phyloP scores from a whole-genome alignment of 768 basidiomycete species.

The Gelatoporia subvermispora region DNA sequence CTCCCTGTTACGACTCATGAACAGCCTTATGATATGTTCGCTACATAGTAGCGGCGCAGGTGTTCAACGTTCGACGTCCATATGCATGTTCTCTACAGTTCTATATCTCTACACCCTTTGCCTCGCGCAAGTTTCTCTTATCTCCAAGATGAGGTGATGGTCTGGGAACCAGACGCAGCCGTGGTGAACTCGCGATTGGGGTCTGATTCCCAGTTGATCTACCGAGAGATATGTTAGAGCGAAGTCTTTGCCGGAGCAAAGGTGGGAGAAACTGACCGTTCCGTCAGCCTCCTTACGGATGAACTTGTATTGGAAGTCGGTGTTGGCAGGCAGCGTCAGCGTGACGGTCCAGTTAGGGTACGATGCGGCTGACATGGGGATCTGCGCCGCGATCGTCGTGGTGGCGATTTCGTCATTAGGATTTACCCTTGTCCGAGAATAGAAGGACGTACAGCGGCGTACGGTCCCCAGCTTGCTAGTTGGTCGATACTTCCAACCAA shows the following conservation, averaged over 20 bases:
- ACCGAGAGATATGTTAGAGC: background rate
- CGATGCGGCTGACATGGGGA: slow-evolving; percentile 44
- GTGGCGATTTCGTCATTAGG: too few relatives aligned
- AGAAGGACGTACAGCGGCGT: slow-evolving; percentile 35
- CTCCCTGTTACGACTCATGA: too few relatives aligned
- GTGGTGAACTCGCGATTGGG: slow-evolving; percentile 49
- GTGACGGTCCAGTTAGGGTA: slow-evolving; percentile 55
- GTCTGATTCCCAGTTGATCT: slow-evolving; percentile 61
- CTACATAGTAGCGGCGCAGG: too few relatives aligned
- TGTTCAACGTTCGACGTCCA: too few relatives aligned
- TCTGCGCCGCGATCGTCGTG: slow-evolving; percentile 23
- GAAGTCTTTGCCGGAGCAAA: background rate
- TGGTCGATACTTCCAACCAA: slow-evolving; percentile 52
- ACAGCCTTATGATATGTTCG: too few relatives aligned
- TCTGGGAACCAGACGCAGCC: slow-evolving; percentile 35
- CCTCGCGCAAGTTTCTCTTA: too few relatives aligned
- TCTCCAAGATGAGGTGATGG: slow-evolving; percentile 40
- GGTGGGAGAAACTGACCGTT: slow-evolving; percentile 31
- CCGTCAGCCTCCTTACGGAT: slow-evolving; percentile 51
- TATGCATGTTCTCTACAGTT: too few relatives aligned
- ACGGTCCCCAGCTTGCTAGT: slow-evolving; percentile 48
- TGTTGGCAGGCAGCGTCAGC: slow-evolving; percentile 44
- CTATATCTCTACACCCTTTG: too few relatives aligned
- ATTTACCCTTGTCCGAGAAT: background rate
- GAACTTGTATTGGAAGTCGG: slow-evolving; percentile 55